Percentiles rank a stretch among this genome's conserved stretches.
These are phyloP conservation scores for Brassica juncea DNA, from an alignment of 345 rosid genomes.

Conservation along the genomic window DNA sequence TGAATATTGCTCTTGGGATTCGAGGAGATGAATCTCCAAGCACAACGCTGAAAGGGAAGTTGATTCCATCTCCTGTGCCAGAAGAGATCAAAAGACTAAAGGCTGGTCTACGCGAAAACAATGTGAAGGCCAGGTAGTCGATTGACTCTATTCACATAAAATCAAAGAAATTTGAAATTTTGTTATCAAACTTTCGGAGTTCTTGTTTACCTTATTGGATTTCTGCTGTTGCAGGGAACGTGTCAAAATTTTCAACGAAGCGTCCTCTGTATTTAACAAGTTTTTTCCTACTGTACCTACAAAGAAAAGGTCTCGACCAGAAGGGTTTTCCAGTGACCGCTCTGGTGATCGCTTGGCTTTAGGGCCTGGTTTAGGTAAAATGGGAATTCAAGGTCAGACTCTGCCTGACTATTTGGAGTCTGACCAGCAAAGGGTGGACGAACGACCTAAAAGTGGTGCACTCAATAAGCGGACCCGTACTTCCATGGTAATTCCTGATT, in stretches of 20 bases:
- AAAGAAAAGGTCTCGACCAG: conserved; percentile 81
- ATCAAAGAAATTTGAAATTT: too few relatives aligned
- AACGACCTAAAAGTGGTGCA: conserved; percentile 62
- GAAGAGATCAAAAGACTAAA: conserved; percentile 81
- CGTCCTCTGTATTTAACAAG: conserved; percentile 77
- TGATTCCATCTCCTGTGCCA: conserved; percentile 49
- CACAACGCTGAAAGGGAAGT: conserved; percentile 63
- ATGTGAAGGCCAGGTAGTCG: conserved; percentile 75
- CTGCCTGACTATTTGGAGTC: conserved; percentile 42
- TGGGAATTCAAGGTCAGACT: conserved; percentile 67
- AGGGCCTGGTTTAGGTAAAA: conserved; percentile 64
- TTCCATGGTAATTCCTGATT: conserved; percentile 75
- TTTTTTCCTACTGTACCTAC: conserved; percentile 64
- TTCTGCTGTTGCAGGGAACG: conserved; percentile 62
- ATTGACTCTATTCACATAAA: too few relatives aligned
- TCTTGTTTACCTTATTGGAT: background rate
- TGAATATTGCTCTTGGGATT: conserved; percentile 67
- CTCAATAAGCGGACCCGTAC: conserved; percentile 93
- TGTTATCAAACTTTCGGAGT: background rate
- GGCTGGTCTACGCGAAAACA: conserved; percentile 57
- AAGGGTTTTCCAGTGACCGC: conserved; percentile 56
- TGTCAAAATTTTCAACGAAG: conserved; percentile 66
- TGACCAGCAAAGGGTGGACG: conserved; percentile 74
- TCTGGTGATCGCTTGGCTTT: conserved; percentile 51
- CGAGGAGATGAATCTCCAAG: conserved; percentile 69